Evolutionary conservation across 1,284 basidiomycete species (phyloP).

Genomic region (Cryptococcus amylolentus): DNA sequence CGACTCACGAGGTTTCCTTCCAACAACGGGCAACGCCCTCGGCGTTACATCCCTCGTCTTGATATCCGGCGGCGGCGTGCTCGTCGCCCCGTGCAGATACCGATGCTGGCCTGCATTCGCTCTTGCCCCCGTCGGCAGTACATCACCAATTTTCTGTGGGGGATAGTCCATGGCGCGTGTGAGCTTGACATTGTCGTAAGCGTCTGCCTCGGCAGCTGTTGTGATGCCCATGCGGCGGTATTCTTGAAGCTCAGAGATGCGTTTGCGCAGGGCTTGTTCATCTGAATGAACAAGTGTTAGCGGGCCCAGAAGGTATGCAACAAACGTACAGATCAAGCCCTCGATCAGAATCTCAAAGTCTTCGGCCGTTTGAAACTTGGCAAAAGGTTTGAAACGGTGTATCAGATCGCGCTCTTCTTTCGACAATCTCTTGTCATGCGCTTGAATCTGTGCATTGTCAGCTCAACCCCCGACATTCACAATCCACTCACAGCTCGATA

Average conservation of each 20-base stretch:
- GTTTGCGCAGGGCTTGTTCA: slow-evolving; percentile 75
- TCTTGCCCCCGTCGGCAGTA: slow-evolving; percentile 38
- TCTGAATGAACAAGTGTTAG: slow-evolving; percentile 54
- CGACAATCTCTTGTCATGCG: slow-evolving; percentile 80
- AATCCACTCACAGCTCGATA: slow-evolving; percentile 76
- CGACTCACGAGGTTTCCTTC: slow-evolving; percentile 34
- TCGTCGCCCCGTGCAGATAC: slow-evolving; percentile 33
- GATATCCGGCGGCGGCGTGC: slow-evolving; percentile 25
- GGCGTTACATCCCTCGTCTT: slow-evolving; percentile 35
- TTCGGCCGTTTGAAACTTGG: slow-evolving; percentile 83
- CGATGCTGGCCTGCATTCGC: slow-evolving; percentile 45
- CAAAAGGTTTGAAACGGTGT: slow-evolving; percentile 85
- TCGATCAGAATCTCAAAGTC: slow-evolving; percentile 88
- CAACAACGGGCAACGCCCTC: slow-evolving; percentile 18
- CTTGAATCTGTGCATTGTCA: slow-evolving; percentile 64
- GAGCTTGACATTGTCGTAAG: slow-evolving; percentile 70
- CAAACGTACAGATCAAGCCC: slow-evolving; percentile 75
- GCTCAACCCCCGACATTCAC: not conserved
- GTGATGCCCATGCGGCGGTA: slow-evolving; percentile 80
- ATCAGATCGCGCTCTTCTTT: slow-evolving; percentile 91
- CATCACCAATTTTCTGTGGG: slow-evolving; percentile 12
- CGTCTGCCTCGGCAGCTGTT: slow-evolving; percentile 79
- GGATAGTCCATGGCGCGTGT: slow-evolving; percentile 55
- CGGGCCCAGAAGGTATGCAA: not conserved
- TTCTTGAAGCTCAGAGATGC: slow-evolving; percentile 82